Evolutionary conservation across 192 early-diverging fungal species (phyloP).

Genomic region (Geosiphon pyriformis): DNA sequence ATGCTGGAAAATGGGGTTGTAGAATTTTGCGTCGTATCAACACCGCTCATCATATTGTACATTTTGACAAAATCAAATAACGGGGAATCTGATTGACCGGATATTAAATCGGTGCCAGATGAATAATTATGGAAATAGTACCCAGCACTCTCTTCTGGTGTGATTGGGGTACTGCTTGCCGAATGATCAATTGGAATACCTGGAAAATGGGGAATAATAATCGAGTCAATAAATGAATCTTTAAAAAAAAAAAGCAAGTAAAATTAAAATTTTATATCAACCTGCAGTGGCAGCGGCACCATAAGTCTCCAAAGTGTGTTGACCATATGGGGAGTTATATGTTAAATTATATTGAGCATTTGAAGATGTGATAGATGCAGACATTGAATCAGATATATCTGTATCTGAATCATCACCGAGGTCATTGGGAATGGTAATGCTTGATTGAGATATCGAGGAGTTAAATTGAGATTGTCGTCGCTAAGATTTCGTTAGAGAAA

Average conservation of each 20-base stretch:
- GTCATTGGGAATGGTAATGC: constrained; percentile 22
- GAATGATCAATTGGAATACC: background rate
- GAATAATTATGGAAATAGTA: too few species aligned
- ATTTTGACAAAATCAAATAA: background rate
- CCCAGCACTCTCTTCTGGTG: too few species aligned
- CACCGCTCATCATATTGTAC: background rate
- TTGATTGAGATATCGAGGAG: background rate
- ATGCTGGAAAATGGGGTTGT: background rate
- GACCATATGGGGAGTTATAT: constrained; percentile 8
- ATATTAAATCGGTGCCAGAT: too few species aligned
- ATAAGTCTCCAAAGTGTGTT: background rate
- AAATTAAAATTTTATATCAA: background rate
- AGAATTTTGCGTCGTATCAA: background rate
- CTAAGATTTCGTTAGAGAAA: background rate
- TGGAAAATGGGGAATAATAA: too few species aligned
- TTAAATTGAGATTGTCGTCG: background rate
- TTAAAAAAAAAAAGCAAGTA: background rate
- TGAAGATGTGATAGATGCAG: background rate
- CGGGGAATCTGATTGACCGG: background rate
- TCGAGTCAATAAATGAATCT: too few species aligned
- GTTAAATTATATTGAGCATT: constrained; percentile 3
- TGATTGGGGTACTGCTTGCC: background rate
- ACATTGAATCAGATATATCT: constrained; percentile 19
- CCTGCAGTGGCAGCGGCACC: background rate
- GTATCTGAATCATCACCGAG: constrained; percentile 16